phyloP scores from a whole-genome alignment of 1,284 basidiomycete species.

The Exobasidium rhododendri region DNA sequence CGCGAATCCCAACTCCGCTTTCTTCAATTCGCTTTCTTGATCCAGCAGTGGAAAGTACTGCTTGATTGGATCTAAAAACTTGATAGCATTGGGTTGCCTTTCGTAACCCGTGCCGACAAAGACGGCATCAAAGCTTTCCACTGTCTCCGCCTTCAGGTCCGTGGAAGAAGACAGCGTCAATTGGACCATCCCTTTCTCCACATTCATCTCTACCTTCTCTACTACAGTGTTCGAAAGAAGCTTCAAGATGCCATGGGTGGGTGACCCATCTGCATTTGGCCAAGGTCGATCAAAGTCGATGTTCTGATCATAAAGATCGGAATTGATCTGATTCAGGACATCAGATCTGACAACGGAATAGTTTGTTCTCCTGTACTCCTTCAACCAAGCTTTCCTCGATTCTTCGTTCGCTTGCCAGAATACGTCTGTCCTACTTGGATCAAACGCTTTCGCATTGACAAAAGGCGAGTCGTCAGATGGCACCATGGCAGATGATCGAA shows the following conservation, averaged over 20 bases:
- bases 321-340: constrained; percentile 44
- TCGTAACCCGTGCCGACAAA: constrained; percentile 51
- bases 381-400: constrained; percentile 39
- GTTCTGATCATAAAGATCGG: constrained; percentile 48
- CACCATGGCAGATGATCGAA: constrained; percentile 48
- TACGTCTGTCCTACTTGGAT: constrained; percentile 47
- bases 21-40: constrained; percentile 18
- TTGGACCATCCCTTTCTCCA: constrained; percentile 13
- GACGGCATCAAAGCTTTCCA: constrained; percentile 40
- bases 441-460: constrained; percentile 52
- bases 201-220: constrained; percentile 16
- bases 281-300: constrained; percentile 41
- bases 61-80: constrained; percentile 36
- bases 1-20: constrained; percentile 12
- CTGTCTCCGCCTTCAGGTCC: constrained; percentile 5
- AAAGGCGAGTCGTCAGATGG: constrained; percentile 53
- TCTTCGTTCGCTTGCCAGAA: constrained; percentile 43
- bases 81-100: constrained; percentile 29
- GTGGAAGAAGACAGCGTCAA: constrained; percentile 15
- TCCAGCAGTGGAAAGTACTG: constrained; percentile 41
- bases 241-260: constrained; percentile 17
- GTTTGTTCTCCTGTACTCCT: constrained; percentile 52
- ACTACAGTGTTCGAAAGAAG: constrained; percentile 20
- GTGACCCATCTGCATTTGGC: constrained; percentile 25
- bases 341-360: constrained; percentile 50